Evolutionary conservation across 805 yeast genomes (phyloP).

Genomic region (Scheffersomyces ergatensis): DNA sequence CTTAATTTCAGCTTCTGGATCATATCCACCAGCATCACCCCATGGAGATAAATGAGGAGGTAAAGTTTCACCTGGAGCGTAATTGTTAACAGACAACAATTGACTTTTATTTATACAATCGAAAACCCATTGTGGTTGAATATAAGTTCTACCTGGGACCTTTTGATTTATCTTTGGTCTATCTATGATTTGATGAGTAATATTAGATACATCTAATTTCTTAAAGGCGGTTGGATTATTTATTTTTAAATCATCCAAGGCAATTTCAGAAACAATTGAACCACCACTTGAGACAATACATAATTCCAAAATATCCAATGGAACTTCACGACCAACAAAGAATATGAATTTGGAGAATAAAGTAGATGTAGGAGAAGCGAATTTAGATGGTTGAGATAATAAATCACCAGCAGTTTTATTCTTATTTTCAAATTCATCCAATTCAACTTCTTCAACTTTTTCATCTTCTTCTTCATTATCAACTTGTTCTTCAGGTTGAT

Average conservation of each 20-base stretch:
- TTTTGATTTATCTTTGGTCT: conserved; percentile 77
- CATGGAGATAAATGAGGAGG: conserved; percentile 99
- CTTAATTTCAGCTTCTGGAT: conserved; percentile 63
- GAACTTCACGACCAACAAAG: conserved; percentile 92
- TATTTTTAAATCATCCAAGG: conserved; percentile 69
- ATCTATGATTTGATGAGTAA: conserved; percentile 94
- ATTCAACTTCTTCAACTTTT: conserved; percentile 24
- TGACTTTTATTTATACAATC: conserved; percentile 81
- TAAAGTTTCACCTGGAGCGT: conserved; percentile 90
- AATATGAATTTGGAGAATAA: conserved; percentile 76
- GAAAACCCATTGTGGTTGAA: conserved; percentile 98
- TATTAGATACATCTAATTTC: conserved; percentile 57
- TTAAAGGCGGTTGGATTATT: conserved; percentile 43
- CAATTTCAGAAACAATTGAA: conserved; percentile 77
- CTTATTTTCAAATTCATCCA: conserved; percentile 72
- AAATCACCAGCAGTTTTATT: conserved; percentile 67
- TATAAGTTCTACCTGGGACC: conserved; percentile 87
- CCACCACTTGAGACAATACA: conserved; percentile 87
- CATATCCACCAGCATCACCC: conserved; percentile 93
- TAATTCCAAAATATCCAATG: conserved; percentile 87
- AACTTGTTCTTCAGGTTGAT: conserved; percentile 11
- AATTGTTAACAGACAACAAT: conserved; percentile 72
- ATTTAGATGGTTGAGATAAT: conserved; percentile 62
- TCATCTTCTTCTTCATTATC: conserved; percentile 12
- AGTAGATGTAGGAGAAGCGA: conserved; percentile 56